Conservation (phyloP, 2,329 filamentous ascomycete species). For the Sclerotinia trifoliorum region DNA sequence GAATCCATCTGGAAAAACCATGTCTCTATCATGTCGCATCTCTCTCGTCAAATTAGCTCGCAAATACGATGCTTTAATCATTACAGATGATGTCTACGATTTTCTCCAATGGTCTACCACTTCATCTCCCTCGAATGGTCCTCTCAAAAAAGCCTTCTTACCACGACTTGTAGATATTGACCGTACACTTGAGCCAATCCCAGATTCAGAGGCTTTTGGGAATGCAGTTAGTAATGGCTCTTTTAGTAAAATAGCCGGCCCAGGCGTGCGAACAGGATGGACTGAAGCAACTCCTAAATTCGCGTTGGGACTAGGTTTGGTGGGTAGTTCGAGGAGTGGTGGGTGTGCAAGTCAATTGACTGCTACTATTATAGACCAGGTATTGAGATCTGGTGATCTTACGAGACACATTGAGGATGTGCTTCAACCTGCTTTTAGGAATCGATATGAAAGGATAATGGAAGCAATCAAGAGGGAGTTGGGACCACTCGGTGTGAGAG, state of each 20-base stretch:
- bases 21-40: slow-evolving; percentile 66
- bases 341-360: slow-evolving; percentile 57
- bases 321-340: slow-evolving; percentile 55
- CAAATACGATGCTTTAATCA: slow-evolving; percentile 74
- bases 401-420: slow-evolving; percentile 45
- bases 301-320: slow-evolving; percentile 52
- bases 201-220: slow-evolving; percentile 61
- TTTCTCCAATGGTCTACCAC: slow-evolving; percentile 73
- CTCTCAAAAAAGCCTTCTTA: slow-evolving; percentile 41
- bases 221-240: slow-evolving; percentile 83
- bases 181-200: slow-evolving; percentile 60
- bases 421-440: slow-evolving; percentile 48
- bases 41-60: slow-evolving; percentile 74
- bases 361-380: slow-evolving; percentile 51
- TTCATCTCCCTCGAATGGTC: slow-evolving; percentile 26
- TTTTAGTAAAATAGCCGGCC: slow-evolving; percentile 84
- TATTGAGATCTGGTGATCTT: slow-evolving; percentile 48
- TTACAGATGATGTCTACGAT: slow-evolving; percentile 93
- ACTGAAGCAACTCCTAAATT: slow-evolving; percentile 67
- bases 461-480: slow-evolving; percentile 59
- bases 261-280: slow-evolving; percentile 87
- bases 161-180: slow-evolving; percentile 81
- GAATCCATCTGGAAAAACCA: slow-evolving; percentile 83
- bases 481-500: slow-evolving; percentile 58
- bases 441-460: slow-evolving; percentile 53